Conservation (phyloP, 2,329 filamentous ascomycete genomes). For the Rhinocladiella similis region DNA sequence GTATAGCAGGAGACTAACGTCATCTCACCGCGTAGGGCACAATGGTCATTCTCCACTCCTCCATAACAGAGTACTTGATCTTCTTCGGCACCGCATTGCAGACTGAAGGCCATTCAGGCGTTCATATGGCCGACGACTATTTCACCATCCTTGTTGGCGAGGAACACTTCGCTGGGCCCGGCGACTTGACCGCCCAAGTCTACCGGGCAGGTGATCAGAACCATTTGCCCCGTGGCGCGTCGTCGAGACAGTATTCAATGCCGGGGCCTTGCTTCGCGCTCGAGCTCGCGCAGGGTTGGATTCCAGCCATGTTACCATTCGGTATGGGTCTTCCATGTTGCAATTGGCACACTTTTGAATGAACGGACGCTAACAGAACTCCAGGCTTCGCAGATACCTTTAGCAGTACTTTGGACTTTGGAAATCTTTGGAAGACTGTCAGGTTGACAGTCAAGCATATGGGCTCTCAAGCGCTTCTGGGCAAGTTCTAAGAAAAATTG, state of each 20-base stretch:
- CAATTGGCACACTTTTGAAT: too few species aligned
- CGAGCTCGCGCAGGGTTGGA: constrained; percentile 84
- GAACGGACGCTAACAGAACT: too few species aligned
- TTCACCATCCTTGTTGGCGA: constrained; percentile 84
- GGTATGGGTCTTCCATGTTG: constrained; percentile 40
- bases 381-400: constrained; percentile 73
- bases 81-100: constrained; percentile 82
- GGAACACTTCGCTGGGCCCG: constrained; percentile 72
- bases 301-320: constrained; percentile 89
- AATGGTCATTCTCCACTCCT: constrained; percentile 83
- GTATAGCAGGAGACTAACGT: too few species aligned
- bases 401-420: constrained; percentile 77
- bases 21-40: constrained; percentile 42
- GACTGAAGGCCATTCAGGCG: constrained; percentile 84
- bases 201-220: constrained; percentile 71
- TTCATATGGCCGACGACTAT: constrained; percentile 91
- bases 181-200: constrained; percentile 66
- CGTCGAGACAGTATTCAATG: constrained; percentile 84
- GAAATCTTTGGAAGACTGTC: constrained; percentile 79
- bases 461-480: constrained; percentile 30
- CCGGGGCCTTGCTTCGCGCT: constrained; percentile 74
- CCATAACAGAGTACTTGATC: constrained; percentile 85
- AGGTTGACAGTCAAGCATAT: constrained; percentile 74
- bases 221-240: constrained; percentile 68
- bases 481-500: neutral